Conservation (phyloP, 306 rosid species). For the Coriaria nepalensis region DNA sequence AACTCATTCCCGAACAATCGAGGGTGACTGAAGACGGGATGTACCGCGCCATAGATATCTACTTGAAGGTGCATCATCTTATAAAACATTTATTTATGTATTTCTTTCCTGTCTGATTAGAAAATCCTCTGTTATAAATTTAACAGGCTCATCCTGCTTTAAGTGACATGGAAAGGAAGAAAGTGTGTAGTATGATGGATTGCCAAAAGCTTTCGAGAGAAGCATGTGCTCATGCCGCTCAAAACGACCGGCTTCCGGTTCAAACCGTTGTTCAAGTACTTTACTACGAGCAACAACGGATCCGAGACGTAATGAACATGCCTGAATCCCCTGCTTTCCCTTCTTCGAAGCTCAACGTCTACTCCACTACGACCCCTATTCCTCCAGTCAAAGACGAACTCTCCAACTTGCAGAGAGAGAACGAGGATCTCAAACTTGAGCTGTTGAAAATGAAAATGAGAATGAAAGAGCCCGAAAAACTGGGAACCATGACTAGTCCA, state of each 20-base stretch:
- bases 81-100: not conserved
- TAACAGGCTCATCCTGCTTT: conserved; percentile 77
- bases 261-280: conserved; percentile 96
- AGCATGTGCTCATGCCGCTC: conserved; percentile 96
- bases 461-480: conserved; percentile 50
- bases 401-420: conserved; percentile 48
- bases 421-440: conserved; percentile 59
- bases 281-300: conserved; percentile 79
- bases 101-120: not conserved
- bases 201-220: conserved; percentile 82
- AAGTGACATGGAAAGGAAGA: conserved; percentile 90
- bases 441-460: conserved; percentile 63
- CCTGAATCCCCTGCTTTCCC: conserved; percentile 36
- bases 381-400: conserved; percentile 47
- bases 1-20: conserved; percentile 74
- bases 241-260: conserved; percentile 85
- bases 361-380: conserved; percentile 36
- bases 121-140: not conserved
- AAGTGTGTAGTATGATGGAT: conserved; percentile 87
- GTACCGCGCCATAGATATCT: conserved; percentile 85
- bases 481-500: conserved; percentile 39
- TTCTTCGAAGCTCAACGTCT: conserved; percentile 23
- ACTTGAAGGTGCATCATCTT: conserved; percentile 52
- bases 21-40: conserved; percentile 82
- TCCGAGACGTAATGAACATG: conserved; percentile 63